Evolutionary conservation across 352 stramenopile species (phyloP), one percentile per base, ranked within the genome.

Genomic region (Elongisporangium prolatum): DNA sequence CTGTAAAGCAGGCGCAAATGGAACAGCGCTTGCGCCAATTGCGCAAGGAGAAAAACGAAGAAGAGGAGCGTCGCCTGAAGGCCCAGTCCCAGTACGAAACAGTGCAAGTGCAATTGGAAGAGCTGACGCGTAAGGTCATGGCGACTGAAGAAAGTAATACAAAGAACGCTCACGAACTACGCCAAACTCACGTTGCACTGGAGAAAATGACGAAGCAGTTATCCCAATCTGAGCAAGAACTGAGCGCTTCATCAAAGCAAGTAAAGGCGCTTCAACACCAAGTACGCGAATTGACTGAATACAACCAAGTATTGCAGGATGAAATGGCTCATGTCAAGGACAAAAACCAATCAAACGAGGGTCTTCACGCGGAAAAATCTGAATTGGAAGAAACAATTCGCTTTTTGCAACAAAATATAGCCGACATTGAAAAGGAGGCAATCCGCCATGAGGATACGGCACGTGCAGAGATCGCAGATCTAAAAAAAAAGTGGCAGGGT

Each of bases 401-500:
- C 21, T 89, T 80, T 48, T 49, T 94, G 25, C 73, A 89, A 24
- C 72, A 87, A 21, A 84, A 69, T 44, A 50, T 89, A 1, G 61
- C 61, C 0, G 75, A 85, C 16, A 48, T 92, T 4, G 76, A 94
- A 56, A 50, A 66, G 48, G 84, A 93, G 14, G 64, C 68, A 1
- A 53, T 60, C 17, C 78, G 75, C 21, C 76, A 75, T n/a, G 84
- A 91, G 58, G 80, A 91, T 20, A 80, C 72, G 60, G 62, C 77
- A 11, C 74, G 82, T 5, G 47, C 64, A 11, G 80, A 91, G 55
- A 75, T 88, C 48, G 28, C 66, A 11, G 70, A 81, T 28, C 54
- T 89, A 48, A 94, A 91, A 63, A 70, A 69, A n/a, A 90, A 91
- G 63, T 94, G 82, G 80, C 79, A 91, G 54, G 80, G 89, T 14